A percentile compares a stretch with the other conserved stretches of the same genome.
Evolutionary conservation across 768 basidiomycete species (phyloP).

Genomic region (Tylopilus intermedius): DNA sequence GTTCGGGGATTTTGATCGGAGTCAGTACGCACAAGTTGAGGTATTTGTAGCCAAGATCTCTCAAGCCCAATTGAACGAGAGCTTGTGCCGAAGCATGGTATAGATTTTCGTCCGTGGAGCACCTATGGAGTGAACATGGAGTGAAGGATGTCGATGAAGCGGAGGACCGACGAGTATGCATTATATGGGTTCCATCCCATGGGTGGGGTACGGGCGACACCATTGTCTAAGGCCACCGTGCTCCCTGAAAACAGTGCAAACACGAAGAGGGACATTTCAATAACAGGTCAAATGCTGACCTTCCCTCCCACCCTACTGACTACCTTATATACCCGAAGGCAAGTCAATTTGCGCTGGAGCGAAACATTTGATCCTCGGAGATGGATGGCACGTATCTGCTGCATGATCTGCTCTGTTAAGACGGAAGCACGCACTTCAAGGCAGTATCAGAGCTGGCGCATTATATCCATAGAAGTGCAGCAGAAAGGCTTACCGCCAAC

Average conservation of each 20-base stretch:
- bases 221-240: constrained; percentile 3
- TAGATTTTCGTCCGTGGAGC: constrained; percentile 2
- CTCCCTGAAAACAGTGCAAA: background rate
- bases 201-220: constrained; percentile 9
- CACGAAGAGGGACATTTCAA: background rate
- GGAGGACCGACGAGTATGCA: constrained; percentile 5
- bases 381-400: too few relatives aligned
- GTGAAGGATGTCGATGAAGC: background rate
- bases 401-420: too few relatives aligned
- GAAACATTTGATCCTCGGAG: too few relatives aligned
- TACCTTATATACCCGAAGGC: background rate
- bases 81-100: constrained; percentile 7
- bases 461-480: too few relatives aligned
- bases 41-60: constrained; percentile 5
- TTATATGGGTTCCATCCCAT: constrained; percentile 19
- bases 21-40: constrained; percentile 6
- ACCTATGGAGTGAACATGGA: background rate
- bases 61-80: constrained; percentile 2
- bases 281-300: background rate
- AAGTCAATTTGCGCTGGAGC: too few relatives aligned
- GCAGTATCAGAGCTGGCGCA: too few relatives aligned
- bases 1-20: background rate
- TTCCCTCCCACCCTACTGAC: too few relatives aligned
- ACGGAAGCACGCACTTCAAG: too few relatives aligned
- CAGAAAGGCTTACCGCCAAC: too few relatives aligned